Conservation (phyloP, 2,329 filamentous ascomycete species). For the Thelonectria rubi region DNA sequence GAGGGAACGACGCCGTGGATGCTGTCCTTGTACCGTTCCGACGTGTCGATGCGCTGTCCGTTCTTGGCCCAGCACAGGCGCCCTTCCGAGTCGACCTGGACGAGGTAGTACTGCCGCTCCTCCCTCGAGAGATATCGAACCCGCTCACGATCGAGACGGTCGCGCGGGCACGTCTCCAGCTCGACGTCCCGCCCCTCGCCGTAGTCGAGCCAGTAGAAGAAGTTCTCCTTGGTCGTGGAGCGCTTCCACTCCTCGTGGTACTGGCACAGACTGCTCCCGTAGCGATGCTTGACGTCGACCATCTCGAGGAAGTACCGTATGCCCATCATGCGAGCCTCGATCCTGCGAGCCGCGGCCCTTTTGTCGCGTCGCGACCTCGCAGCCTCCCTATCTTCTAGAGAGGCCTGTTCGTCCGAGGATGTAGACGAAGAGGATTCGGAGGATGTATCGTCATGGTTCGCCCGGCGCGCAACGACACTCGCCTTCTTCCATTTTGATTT, state of each 20-base stretch:
- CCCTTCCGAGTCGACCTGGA: conserved; percentile 77
- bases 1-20: conserved; percentile 75
- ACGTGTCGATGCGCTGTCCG: conserved; percentile 78
- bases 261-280: conserved; percentile 80
- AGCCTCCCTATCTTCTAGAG: conserved; percentile 50
- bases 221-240: conserved; percentile 81
- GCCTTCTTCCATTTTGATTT: conserved; percentile 80
- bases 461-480: conserved; percentile 74
- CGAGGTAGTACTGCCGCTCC: conserved; percentile 82
- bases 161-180: conserved; percentile 75
- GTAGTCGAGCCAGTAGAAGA: conserved; percentile 92
- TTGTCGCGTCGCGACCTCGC: conserved; percentile 54
- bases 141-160: conserved; percentile 78
- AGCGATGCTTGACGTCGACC: conserved; percentile 87
- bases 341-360: conserved; percentile 65
- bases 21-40: conserved; percentile 79
- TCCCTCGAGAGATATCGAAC: conserved; percentile 86
- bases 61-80: conserved; percentile 90
- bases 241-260: conserved; percentile 90
- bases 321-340: conserved; percentile 81
- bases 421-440: conserved; percentile 51
- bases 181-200: conserved; percentile 78
- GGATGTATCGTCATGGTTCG: conserved; percentile 72
- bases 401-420: conserved; percentile 42
- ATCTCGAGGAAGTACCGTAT: conserved; percentile 87